These are phyloP conservation scores for Rutidosis leptorrhynchoides DNA, from an alignment of 129 eudicot genomes.

Conservation along the genomic window DNA sequence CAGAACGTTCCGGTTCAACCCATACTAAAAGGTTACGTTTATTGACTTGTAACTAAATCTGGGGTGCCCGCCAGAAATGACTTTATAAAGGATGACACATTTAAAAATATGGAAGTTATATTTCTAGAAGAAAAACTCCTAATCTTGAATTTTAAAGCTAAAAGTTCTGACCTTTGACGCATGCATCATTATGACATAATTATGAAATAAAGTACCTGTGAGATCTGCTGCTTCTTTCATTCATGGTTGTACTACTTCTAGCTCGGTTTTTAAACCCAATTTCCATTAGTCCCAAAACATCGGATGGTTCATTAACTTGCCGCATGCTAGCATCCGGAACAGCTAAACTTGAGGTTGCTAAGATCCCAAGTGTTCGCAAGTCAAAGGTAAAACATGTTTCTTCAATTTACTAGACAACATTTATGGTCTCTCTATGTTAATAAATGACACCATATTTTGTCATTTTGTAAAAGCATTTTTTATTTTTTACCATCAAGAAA, in stretches of 20 bases:
- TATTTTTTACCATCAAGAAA: not conserved
- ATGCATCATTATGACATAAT: too few species aligned
- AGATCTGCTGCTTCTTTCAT: conserved; percentile 90
- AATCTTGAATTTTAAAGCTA: not conserved
- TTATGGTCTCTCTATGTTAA: conserved; percentile 14
- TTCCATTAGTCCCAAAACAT: conserved; percentile 73
- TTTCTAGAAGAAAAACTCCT: not conserved
- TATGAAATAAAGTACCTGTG: conserved; percentile 57
- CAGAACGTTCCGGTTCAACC: too few species aligned
- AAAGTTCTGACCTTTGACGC: not conserved
- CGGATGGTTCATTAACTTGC: conserved; percentile 52
- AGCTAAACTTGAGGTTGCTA: conserved; percentile 61
- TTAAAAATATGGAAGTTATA: not conserved
- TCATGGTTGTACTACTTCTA: conserved; percentile 62
- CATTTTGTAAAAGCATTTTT: not conserved
- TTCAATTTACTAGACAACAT: not conserved
- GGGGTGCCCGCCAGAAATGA: too few species aligned
- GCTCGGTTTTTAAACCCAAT: conserved; percentile 69
- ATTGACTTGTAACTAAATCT: too few species aligned
- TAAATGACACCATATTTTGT: not conserved
- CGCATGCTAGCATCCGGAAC: conserved; percentile 83
- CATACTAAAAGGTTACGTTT: too few species aligned
- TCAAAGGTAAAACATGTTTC: conserved; percentile 44
- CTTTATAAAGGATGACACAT: not conserved
- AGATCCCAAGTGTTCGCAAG: conserved; percentile 80